Base-by-base conservation (phyloP, 352 stramenopile species). In the Pseudoperonospora humuli region DNA sequence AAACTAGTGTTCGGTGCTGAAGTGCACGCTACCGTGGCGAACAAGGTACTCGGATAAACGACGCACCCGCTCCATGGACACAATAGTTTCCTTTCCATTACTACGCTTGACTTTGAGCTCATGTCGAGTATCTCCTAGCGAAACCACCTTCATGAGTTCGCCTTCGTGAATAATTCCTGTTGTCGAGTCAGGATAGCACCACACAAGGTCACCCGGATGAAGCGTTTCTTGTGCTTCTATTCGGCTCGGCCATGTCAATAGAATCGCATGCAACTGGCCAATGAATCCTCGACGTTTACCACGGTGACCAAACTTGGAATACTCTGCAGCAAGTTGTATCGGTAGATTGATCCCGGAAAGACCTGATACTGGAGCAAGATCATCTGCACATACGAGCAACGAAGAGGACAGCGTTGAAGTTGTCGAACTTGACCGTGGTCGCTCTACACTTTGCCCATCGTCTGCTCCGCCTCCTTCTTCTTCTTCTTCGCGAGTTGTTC, bases 41-140 rank as follows among this genome's bases (percentile, higher is more conserved):
- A 76, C 55, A 2, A 76, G 49, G 29, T 49, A 67, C 37, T 80
- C 68, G 9, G 61, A 54, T 27, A 76, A 46, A 39, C 65, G 60
- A 52, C 42, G 46, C 5, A 69, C 50, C 26, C n/a, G 44, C 17
- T 40, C 23, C 19, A 52, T 43, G 7, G 35, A 38, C 25, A 76
- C 39, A 17, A 35, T 49, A 20, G 37, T 21, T 17, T 39, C 27
- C 7, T 19, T 35, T 1, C 62, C 60, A 25, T 64, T 54, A 7
- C 47, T 15, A 7, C 46, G 26, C 31, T 62, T 40, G 17, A 80
- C 48, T n/a, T 28, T 61, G 2, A 80, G 7, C 5, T 60, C 50
- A 27, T 54, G 19, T 1, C 39, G 26, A 9, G 23, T 50, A n/a
- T 44, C 29, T 17, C 34, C 43, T 42, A 51, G 25, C 11, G 51